Base-by-base conservation (phyloP, 2,329 filamentous ascomycete species). In the Alternaria brassicae region DNA sequence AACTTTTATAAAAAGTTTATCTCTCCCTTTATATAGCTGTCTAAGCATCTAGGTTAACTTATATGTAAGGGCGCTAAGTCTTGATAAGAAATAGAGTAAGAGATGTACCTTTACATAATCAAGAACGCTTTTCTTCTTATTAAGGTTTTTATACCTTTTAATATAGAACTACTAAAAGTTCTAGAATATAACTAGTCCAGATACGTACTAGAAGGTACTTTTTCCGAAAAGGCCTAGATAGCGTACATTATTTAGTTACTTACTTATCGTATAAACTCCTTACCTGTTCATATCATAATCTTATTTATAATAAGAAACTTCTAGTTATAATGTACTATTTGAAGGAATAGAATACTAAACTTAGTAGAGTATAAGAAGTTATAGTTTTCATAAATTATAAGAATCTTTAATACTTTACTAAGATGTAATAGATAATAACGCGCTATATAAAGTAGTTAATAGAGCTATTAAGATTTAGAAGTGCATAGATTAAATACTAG, bases 1-100 rank as follows among this genome's bases (percentile, higher is more conserved):
- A 49, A 49, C 45, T 49, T 49, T 17, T 49, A 49, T 30, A 21
- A n/a, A n/a, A n/a, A n/a, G n/a, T n/a, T n/a, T n/a, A n/a, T n/a
- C n/a, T n/a, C n/a, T n/a, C n/a, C n/a, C 37, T 52, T 52, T 30
- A 21, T 12, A 13, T 25, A 36, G 9, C 30, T 36, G 15, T 13
- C 28, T 36, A 36, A 28, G 4, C 30, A 10, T 10, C 45, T 49
- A 21, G 25, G 36, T 5, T 28, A 28, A 12, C 45, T 49, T 34
- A 49, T 10, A 15, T 12, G n/a, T 1, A 49, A 49, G 30, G 12
- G 36, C 15, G 10, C 30, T 23, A 49, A 49, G 19, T 49, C 36
- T 17, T 1, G 23, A 17, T 49, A 34, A 15, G 34, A 21, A 12
- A 36, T 23, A 21, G 21, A 23, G n/a, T 49, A 21, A 12, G 12